These are phyloP conservation scores for Neofusicoccum parvum DNA, from an alignment of 2,329 filamentous ascomycete species.

Conservation along the genomic window DNA sequence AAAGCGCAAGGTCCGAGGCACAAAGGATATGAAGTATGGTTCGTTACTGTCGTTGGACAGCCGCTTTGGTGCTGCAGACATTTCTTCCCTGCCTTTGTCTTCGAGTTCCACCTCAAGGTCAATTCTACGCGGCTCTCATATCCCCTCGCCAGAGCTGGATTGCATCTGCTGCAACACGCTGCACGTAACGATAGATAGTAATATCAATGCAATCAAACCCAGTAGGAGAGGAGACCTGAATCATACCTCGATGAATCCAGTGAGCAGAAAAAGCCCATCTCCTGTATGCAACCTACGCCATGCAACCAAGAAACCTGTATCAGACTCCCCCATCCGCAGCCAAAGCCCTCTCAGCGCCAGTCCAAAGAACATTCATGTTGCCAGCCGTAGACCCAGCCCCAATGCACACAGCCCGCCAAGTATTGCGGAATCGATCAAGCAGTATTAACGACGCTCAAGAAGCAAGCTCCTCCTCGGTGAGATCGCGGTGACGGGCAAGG, in stretches of 20 bases:
- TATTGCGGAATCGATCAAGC: background rate
- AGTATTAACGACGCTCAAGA: background rate
- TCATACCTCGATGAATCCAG: background rate
- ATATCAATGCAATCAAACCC: background rate
- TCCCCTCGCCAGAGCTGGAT: background rate
- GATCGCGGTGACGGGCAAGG: conserved; percentile 63
- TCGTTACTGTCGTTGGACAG: too few relatives aligned
- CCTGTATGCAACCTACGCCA: conserved; percentile 12
- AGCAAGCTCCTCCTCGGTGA: conserved; percentile 48
- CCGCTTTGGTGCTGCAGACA: background rate
- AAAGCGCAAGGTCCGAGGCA: background rate
- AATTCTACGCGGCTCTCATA: background rate
- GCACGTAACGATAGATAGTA: background rate
- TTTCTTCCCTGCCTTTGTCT: background rate
- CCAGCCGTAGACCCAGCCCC: conserved; percentile 1
- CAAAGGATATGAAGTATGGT: background rate
- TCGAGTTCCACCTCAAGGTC: background rate
- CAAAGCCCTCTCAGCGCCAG: background rate
- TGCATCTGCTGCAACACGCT: background rate
- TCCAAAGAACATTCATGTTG: background rate
- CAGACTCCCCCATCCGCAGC: background rate
- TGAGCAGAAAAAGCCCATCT: background rate
- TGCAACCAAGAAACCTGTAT: conserved; percentile 12
- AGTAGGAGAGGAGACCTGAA: background rate
- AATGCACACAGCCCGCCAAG: conserved; percentile 2